These are phyloP conservation scores for Colletotrichum sp. DNA, from an alignment of 2,329 filamentous ascomycete species.

Conservation along the genomic window DNA sequence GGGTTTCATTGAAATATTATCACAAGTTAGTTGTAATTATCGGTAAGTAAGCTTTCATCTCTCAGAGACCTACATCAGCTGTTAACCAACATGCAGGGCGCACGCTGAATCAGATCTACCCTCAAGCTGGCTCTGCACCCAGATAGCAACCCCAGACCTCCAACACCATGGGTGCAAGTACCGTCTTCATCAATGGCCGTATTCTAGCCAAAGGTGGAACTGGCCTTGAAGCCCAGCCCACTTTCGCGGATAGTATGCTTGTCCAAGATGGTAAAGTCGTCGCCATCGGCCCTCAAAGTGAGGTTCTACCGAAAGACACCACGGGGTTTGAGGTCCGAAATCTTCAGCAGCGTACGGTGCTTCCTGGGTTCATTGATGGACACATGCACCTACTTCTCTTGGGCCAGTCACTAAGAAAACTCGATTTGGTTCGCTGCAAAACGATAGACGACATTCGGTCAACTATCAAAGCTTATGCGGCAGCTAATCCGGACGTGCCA, in stretches of 20 bases:
- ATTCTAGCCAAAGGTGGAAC: slow-evolving; percentile 29
- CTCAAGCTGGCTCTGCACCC: neutral
- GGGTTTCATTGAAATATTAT: neutral
- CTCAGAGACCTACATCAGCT: neutral
- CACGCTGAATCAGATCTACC: neutral
- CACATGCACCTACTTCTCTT: slow-evolving; percentile 49
- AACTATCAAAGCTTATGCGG: slow-evolving; percentile 36
- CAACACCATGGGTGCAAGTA: neutral
- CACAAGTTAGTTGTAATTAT: neutral
- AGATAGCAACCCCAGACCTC: neutral
- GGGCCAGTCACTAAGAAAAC: slow-evolving; percentile 42
- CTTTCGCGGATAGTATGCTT: slow-evolving; percentile 3
- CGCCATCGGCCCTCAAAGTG: neutral
- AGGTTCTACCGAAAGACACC: neutral
- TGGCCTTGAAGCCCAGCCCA: slow-evolving; percentile 23
- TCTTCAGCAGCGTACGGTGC: slow-evolving; percentile 1
- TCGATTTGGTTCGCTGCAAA: slow-evolving; percentile 38
- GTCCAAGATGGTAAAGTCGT: neutral
- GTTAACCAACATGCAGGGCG: neutral
- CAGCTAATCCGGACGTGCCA: slow-evolving; percentile 35
- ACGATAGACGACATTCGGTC: slow-evolving; percentile 40
- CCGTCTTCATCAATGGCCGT: slow-evolving; percentile 32
- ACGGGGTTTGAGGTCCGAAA: neutral
- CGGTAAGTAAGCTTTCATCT: neutral
- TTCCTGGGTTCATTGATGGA: slow-evolving; percentile 48